Evolutionary conservation across 208 protist genomes (phyloP), one percentile per base, ranked within the genome.

Genomic region (Borovskyia barvae): DNA sequence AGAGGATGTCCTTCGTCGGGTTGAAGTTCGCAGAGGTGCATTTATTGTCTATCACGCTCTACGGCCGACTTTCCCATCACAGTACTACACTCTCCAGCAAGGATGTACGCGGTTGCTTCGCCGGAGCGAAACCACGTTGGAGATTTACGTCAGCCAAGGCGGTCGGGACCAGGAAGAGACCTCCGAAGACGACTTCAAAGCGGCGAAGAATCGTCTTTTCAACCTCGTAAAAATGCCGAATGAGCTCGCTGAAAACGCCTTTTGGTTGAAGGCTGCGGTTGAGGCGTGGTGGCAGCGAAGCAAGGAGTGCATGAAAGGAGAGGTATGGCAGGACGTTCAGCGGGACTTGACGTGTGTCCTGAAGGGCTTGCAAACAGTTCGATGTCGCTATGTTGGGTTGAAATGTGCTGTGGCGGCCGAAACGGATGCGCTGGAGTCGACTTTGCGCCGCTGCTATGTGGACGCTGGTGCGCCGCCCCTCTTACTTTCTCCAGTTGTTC

Each of bases 1-100:
- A n/a, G n/a, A n/a, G n/a, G n/a, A n/a, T n/a, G n/a, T n/a, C n/a
- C n/a, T n/a, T n/a, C n/a, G n/a, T 7, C 47, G 64, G 12, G 55
- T 71, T 14, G 49, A 53, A 20, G 29, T 71, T 4, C 64, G 64
- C 3, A 37, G 4, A 5, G 64, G 64, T 25, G 64, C 64, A 17
- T 71, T 54, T n/a, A 42, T 71, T 8, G 39, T 71, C 39, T 64
- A 64, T 42, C 64, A 71, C 41, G 54, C 54, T 2, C 26, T 64
- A 12, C 64, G 48, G 5, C 22, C 33, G 0, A 57, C 64, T 1
- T 71, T 59, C 20, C 64, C 64, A 5, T 54, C 55, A 20, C 54
- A 71, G 26, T 71, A 59, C 45, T 64, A 59, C 49, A 41, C 64
- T 3, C 55, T 71, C 5, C 64, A 50, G 24, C 0, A 22, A 1